phyloP scores from a whole-genome alignment of 208 protist genomes.

The Wallacemonas collosoma region DNA sequence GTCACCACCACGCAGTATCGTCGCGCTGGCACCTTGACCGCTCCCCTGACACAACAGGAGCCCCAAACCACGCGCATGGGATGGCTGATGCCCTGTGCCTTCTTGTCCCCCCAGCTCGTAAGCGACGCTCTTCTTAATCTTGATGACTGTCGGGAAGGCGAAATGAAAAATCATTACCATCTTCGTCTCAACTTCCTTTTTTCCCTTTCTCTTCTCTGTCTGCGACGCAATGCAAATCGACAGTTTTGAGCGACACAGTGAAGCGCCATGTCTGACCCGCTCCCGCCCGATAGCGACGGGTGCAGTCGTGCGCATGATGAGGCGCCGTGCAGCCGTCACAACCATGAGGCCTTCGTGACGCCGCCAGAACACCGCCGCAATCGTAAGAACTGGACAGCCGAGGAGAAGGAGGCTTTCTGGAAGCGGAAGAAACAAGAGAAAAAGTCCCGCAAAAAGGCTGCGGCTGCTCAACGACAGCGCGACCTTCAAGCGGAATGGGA shows the following conservation, averaged over 20 bases:
- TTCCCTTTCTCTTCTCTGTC: conserved; percentile 22
- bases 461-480: conserved; percentile 32
- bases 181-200: not conserved
- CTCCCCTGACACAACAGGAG: too few species aligned
- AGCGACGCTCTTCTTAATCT: too few species aligned
- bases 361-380: conserved; percentile 30
- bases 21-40: too few species aligned
- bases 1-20: too few species aligned
- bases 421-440: conserved; percentile 53
- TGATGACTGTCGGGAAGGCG: too few species aligned
- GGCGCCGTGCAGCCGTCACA: not conserved
- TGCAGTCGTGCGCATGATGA: not conserved
- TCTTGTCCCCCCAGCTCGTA: too few species aligned
- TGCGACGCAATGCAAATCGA: not conserved
- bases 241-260: not conserved
- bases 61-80: too few species aligned
- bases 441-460: conserved; percentile 35
- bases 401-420: conserved; percentile 66
- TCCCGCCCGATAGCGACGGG: not conserved
- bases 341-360: not conserved
- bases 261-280: not conserved
- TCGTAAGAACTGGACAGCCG: conserved; percentile 55
- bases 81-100: too few species aligned
- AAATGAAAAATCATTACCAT: too few species aligned
- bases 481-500: conserved; percentile 57